Conservation (phyloP, 345 rosid genomes). For the Aquilaria sinensis region DNA sequence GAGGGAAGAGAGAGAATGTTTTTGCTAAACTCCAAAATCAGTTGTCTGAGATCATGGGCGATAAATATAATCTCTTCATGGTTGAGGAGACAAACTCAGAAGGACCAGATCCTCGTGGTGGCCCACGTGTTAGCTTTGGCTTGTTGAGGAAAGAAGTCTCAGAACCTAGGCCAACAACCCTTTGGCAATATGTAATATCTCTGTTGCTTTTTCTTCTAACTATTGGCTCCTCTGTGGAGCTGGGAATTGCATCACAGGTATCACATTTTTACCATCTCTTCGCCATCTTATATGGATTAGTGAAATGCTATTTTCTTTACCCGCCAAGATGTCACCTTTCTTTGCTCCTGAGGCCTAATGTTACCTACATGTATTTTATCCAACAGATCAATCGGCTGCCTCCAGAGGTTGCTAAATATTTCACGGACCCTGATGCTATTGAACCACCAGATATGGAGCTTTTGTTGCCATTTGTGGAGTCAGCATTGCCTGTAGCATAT, state of each 20-base stretch:
- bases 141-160: constrained; percentile 92
- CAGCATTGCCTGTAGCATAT: constrained; percentile 89
- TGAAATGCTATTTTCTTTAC: constrained; percentile 3
- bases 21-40: constrained; percentile 69
- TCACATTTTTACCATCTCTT: constrained; percentile 5
- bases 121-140: constrained; percentile 91
- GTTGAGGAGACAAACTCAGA: constrained; percentile 94
- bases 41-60: constrained; percentile 57
- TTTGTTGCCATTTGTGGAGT: constrained; percentile 80
- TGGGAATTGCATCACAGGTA: constrained; percentile 97
- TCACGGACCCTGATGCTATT: constrained; percentile 83
- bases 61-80: constrained; percentile 87
- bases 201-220: constrained; percentile 75
- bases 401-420: constrained; percentile 87
- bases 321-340: constrained; percentile 1
- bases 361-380: constrained; percentile 16
- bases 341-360: constrained; percentile 2
- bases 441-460: constrained; percentile 92
- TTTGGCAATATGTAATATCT: constrained; percentile 97
- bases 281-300: constrained; percentile 7
- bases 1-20: constrained; percentile 77
- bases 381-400: constrained; percentile 88
- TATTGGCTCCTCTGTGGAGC: constrained; percentile 82
- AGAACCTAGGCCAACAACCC: constrained; percentile 93
- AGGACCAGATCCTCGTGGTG: constrained; percentile 91